These are phyloP conservation scores for Nannochloropsis salina DNA, from an alignment of 108 stramenopile species.

Conservation along the genomic window DNA sequence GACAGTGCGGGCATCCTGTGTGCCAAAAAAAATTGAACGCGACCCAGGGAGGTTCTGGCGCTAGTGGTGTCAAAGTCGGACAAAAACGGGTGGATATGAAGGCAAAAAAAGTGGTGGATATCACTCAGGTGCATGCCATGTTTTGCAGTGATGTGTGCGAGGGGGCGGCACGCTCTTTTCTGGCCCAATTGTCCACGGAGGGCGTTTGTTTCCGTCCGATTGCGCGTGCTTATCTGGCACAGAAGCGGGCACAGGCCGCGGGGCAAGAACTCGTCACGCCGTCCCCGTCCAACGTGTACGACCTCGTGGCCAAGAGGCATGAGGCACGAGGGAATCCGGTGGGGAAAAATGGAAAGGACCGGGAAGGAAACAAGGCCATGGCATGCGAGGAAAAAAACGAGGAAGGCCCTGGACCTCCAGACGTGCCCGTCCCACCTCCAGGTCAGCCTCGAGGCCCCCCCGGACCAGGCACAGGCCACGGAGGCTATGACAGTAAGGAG, in stretches of 20 bases:
- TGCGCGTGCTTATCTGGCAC: neutral
- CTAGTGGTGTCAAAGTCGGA: neutral
- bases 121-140: neutral
- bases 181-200: neutral
- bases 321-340: neutral
- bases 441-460: neutral
- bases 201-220: neutral
- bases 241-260: neutral
- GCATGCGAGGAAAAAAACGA: neutral
- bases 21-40: neutral
- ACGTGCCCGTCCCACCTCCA: neutral
- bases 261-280: neutral
- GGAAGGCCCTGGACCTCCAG: neutral
- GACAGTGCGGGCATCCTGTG: neutral
- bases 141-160: conserved; percentile 4
- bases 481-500: neutral
- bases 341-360: neutral
- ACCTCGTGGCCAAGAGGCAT: neutral
- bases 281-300: neutral
- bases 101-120: neutral
- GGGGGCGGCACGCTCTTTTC: neutral
- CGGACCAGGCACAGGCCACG: neutral
- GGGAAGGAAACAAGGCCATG: neutral
- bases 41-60: neutral
- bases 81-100: neutral